Base-by-base conservation (phyloP, 345 rosid genomes). In the Ceriops decandra region DNA sequence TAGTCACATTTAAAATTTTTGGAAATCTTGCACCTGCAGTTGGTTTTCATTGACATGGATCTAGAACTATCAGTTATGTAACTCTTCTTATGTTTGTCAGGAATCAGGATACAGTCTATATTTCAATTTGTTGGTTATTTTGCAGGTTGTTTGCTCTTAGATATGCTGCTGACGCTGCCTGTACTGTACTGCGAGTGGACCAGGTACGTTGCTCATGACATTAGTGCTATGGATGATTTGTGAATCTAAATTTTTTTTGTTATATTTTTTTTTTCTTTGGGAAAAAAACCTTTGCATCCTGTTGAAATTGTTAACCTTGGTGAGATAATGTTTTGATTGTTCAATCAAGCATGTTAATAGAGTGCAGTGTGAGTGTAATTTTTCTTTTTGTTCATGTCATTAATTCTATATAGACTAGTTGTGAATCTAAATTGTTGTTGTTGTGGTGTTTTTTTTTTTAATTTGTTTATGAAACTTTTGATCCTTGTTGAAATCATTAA, bases 131-230 rank as follows among this genome's bases (percentile, higher is more conserved):
- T 42, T 38, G 47, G 49, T 42, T 13, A 42, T 42, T 42, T 20
- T 42, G 20, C 69, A 95, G 99, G 89, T 77, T 80, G 49, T 90
- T 90, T 72, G 98, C 99, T 67, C 97, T 95, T 36, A 92, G 87
- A 77, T 95, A 86, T 74, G 92, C 99, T 71, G 88, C 98, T 20
- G 98, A 92, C 76, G 99, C 99, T 73, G 97, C 92, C 67, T 88
- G 97, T 87, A 92, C 98, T 15, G 98, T 95, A 22, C 77, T 95
- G 80, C 88, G 99, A 24, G 97, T 95, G 42, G 99, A 95, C 78
- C 98, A 90, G 99, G 99, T 90, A 77, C 52, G 32, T 27, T 22
- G 53, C 26, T 60, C 6, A 7, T 70, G 33, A 46, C 9, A 22
- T 30, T 52, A 36, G 17, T 22, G 1, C 20, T 20, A 11, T 62